Base-by-base conservation (phyloP, 768 basidiomycete genomes). In the Leccinellum luteum region DNA sequence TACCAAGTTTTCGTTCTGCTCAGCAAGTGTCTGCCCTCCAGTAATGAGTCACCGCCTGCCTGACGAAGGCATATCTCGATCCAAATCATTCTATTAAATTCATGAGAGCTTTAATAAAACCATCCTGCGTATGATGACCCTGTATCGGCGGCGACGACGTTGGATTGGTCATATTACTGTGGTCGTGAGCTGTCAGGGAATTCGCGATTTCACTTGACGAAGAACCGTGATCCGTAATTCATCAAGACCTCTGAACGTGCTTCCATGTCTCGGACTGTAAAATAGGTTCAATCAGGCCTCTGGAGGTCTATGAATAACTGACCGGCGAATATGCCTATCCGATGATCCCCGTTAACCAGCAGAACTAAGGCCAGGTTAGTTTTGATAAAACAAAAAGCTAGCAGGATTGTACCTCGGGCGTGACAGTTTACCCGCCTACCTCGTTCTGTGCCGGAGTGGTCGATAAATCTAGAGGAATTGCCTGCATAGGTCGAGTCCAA, bases 381-480 rank as follows among this genome's bases (percentile, higher is more conserved):
- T 57, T 32, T 31, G 32, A 51, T 50, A 10, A 8, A 9, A 23
- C 32, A 34, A 21, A 28, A 27, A 28, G 19, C 17, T 48, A 23
- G 48, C 12, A 34, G 15, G 9, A 19, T 66, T 75, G 27, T 61
- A 85, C 85, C 76, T 55, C 56, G 63, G 0, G 83, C 83, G 1
- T 58, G 51, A 57, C 80, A 81, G 62, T 86, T 89, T 13, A 54
- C 61, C 23, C 32, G 61, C 15, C 31, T 58, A 10, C 60, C 38
- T 35, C 41, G 3, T 72, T 66, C 17, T 47, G 60, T 51, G 57
- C 57, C 49, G 48, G 62, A 21, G 74, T 91, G 89, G 63, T 92
- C 87, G 53, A 90, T 82, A 62, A 84, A 90, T 14, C 87, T 77
- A n/a, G 86, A 76, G 41, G 78, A 75, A 56, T 90, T 90, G 4